Base-by-base conservation (phyloP, 129 eudicot species). In the Scalesia atractyloides region DNA sequence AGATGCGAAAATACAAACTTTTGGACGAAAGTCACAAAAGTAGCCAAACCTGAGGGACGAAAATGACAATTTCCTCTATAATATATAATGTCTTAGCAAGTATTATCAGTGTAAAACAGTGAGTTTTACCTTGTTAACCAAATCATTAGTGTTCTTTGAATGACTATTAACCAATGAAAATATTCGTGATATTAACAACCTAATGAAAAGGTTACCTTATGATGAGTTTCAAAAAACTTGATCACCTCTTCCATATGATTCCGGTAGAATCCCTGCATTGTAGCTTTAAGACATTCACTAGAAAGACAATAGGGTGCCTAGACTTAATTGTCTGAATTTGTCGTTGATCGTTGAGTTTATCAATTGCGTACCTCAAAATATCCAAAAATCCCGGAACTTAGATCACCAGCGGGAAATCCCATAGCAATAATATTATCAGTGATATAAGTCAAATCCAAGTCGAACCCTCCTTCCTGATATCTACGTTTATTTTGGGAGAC, bases 401-500 rank as follows among this genome's bases (percentile, higher is more conserved):
- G 36, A 68, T 94, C 99, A 61, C 99, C 99, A 84, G 99, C 99
- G 71, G 99, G 99, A 68, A 94, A 94, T 13, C 99, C 99, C 99
- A 94, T 94, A 24, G 99, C 99, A 73, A 94, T 86, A 64, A 94
- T 80, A 62, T 94, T 94, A 82, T 88, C 97, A 64, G 96, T 94
- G 48, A 94, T 94, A 77, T 94, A 94, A 73, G 97, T 90, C 97
- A 94, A 76, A 82, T 94, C 99, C 79, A 94, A 84, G 82, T 94
- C 99, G 79, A 94, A 94, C 46, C 88, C 97, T 76, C 96, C 97
- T 79, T 88, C 99, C 96, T 94, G 99, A 86, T 94, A 94, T 82
- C 99, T 88, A 75, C 99, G 76, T 79, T 94, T 94, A 76, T 94
- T 94, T 77, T 94, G 97, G 37, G 99, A 94, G 80, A 94, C 99